phyloP scores from a whole-genome alignment of 306 rosid species.

The Medicago lupulina region DNA sequence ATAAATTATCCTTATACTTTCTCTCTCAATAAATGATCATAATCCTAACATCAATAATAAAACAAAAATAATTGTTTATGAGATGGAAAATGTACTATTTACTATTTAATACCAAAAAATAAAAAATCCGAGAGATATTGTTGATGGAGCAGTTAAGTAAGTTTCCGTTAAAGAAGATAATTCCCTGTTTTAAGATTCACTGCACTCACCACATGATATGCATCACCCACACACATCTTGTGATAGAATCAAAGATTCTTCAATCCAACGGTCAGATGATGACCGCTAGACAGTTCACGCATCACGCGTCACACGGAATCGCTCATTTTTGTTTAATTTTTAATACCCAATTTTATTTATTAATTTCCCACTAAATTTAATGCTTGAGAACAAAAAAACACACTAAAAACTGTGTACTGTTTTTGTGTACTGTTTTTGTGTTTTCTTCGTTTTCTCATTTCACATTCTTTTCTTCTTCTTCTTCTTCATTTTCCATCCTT shows the following conservation, averaged over 20 bases:
- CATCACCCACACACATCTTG: not conserved
- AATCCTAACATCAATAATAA: not conserved
- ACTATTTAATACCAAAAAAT: not conserved
- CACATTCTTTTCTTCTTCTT: not conserved
- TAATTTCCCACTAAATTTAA: slow-evolving; percentile 36
- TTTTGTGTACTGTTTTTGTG: not conserved
- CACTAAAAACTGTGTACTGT: slow-evolving; percentile 4
- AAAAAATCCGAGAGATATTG: not conserved
- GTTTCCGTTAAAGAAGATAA: slow-evolving; percentile 40
- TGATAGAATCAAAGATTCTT: not conserved
- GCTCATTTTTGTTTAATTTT: slow-evolving; percentile 12
- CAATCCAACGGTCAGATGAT: slow-evolving; percentile 35
- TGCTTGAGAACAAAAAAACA: slow-evolving; percentile 5
- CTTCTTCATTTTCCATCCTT: slow-evolving; percentile 10
- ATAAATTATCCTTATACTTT: not conserved
- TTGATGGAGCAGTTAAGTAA: not conserved
- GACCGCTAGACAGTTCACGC: not conserved
- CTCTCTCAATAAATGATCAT: not conserved
- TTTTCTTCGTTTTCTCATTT: not conserved
- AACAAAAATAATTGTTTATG: too few relatives aligned
- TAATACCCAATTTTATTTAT: not conserved
- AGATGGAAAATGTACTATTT: not conserved
- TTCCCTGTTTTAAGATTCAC: slow-evolving; percentile 25
- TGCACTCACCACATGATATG: not conserved
- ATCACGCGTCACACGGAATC: slow-evolving; percentile 28